These are phyloP conservation scores for Auricularia sp. DNA, from an alignment of 768 basidiomycete species.

Conservation along the genomic window DNA sequence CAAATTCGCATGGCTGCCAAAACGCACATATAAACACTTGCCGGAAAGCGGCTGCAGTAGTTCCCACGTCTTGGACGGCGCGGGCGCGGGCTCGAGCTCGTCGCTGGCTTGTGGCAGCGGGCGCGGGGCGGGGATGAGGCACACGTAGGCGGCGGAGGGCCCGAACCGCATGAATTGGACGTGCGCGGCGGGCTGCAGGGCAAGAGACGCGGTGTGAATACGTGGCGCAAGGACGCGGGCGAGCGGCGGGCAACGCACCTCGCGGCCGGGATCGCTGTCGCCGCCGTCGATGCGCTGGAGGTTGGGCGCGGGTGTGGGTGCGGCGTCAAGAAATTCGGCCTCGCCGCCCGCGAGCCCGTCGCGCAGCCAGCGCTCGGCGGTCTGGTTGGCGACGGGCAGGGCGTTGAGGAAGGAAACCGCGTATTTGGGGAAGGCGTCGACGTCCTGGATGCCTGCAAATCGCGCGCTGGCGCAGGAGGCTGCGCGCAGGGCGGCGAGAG, in stretches of 20 bases:
- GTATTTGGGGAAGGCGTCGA: constrained; percentile 74
- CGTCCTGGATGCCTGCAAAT: constrained; percentile 60
- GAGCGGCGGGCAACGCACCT: too few species aligned
- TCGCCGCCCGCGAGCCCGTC: constrained; percentile 68
- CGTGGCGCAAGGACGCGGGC: neutral
- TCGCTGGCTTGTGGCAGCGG: constrained; percentile 40
- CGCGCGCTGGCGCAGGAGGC: constrained; percentile 13
- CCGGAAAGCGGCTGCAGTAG: constrained; percentile 70
- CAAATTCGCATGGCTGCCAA: constrained; percentile 16
- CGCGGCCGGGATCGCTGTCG: constrained; percentile 24
- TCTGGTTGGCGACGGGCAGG: constrained; percentile 62
- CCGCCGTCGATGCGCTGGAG: constrained; percentile 55
- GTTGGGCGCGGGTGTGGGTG: constrained; percentile 26
- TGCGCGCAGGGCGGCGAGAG: constrained; percentile 7
- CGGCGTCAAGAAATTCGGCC: constrained; percentile 62
- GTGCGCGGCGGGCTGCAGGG: constrained; percentile 38
- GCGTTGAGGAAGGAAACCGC: constrained; percentile 70
- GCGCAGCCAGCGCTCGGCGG: constrained; percentile 64
- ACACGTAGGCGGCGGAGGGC: constrained; percentile 58
- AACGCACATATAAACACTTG: constrained; percentile 75
- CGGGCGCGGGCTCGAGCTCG: constrained; percentile 47
- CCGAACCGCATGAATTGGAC: constrained; percentile 53
- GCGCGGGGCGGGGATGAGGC: constrained; percentile 54
- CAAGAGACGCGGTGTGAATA: neutral
- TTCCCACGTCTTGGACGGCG: constrained; percentile 72